These are phyloP conservation scores for Torulaspora gathmanii DNA, from an alignment of 805 yeast species.

Conservation along the genomic window DNA sequence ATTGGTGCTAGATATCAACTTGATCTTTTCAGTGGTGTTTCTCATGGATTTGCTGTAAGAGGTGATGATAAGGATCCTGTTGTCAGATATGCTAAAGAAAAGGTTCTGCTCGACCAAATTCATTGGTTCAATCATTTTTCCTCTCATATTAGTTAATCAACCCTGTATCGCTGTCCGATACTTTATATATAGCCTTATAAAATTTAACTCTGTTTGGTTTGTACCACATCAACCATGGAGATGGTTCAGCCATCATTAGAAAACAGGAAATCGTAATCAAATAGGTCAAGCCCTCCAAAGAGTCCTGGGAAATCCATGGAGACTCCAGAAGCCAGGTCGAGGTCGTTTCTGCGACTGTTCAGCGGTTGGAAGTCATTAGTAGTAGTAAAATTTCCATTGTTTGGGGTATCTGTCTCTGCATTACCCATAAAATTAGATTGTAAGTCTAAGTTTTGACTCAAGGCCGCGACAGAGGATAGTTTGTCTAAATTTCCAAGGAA, in stretches of 20 bases:
- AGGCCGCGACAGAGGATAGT: slow-evolving; percentile 18
- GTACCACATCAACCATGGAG: background rate
- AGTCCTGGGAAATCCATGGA: slow-evolving; percentile 20
- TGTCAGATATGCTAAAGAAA: slow-evolving; percentile 62
- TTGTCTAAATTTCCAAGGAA: slow-evolving; percentile 18
- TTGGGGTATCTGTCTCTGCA: background rate
- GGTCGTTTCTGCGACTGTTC: background rate
- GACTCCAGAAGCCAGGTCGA: slow-evolving; percentile 6
- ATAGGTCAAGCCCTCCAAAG: slow-evolving; percentile 30
- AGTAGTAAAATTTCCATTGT: background rate
- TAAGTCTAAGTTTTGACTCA: slow-evolving; percentile 14
- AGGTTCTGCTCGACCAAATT: slow-evolving; percentile 45
- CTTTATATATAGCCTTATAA: background rate
- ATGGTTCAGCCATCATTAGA: slow-evolving; percentile 19
- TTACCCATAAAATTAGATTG: slow-evolving; percentile 1
- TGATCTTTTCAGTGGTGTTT: slow-evolving; percentile 55
- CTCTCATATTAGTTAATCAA: background rate
- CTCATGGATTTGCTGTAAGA: slow-evolving; percentile 77
- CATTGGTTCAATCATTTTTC: slow-evolving; percentile 31
- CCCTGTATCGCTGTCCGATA: background rate
- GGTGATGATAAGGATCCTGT: slow-evolving; percentile 58
- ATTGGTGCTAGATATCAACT: slow-evolving; percentile 54
- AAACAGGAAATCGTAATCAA: slow-evolving; percentile 31
- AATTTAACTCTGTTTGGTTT: background rate
- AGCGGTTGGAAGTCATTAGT: background rate